Percentiles rank a stretch among this genome's conserved stretches.
phyloP scores from a whole-genome alignment of 2,329 filamentous ascomycete genomes.

The Pyrenochaeta sp. region DNA sequence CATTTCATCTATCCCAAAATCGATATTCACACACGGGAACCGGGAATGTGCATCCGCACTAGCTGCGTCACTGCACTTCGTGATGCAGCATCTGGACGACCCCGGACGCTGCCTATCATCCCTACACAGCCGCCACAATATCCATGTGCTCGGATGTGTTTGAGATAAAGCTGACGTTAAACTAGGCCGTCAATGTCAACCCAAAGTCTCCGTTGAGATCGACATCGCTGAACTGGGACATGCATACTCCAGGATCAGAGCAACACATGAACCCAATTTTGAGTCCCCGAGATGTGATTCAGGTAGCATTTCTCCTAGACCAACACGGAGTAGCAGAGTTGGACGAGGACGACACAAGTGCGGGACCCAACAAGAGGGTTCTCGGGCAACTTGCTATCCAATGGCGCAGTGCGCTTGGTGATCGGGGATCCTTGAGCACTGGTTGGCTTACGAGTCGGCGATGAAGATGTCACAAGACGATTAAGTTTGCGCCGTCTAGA shows the following conservation, averaged over 20 bases:
- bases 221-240: slow-evolving; percentile 64
- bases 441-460: slow-evolving; percentile 69
- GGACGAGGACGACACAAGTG: slow-evolving; percentile 47
- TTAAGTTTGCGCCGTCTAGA: slow-evolving; percentile 6
- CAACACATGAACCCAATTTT: slow-evolving; percentile 55
- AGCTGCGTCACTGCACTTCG: slow-evolving; percentile 15
- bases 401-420: slow-evolving; percentile 91
- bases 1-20: slow-evolving; percentile 21
- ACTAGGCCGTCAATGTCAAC: slow-evolving; percentile 54
- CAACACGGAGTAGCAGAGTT: slow-evolving; percentile 58
- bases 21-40: background rate
- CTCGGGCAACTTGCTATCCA: slow-evolving; percentile 86
- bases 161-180: slow-evolving; percentile 18
- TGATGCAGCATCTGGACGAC: slow-evolving; percentile 19
- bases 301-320: slow-evolving; percentile 69
- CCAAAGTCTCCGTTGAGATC: slow-evolving; percentile 62
- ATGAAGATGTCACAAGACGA: slow-evolving; percentile 24
- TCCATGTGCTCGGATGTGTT: slow-evolving; percentile 10
- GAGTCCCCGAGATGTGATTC: slow-evolving; percentile 68
- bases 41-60: slow-evolving; percentile 7
- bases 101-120: slow-evolving; percentile 16
- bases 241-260: slow-evolving; percentile 42
- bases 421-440: slow-evolving; percentile 84
- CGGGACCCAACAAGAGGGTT: slow-evolving; percentile 60
- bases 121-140: slow-evolving; percentile 10